phyloP scores from a whole-genome alignment of 371 early-diverging fungal species.

The Rhizomucor miehei region DNA sequence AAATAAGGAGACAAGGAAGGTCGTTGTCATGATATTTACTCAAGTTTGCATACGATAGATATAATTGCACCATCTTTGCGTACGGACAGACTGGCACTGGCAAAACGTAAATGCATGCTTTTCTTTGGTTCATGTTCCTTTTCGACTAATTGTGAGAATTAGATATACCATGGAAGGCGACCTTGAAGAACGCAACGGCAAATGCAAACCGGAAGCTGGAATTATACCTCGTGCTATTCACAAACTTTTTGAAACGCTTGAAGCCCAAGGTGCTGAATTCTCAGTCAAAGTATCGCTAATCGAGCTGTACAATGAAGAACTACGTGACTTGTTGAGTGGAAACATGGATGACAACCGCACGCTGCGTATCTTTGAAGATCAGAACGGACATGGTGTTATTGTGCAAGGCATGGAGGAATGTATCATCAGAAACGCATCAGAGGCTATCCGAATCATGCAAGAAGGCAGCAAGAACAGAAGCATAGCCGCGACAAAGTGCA shows the following conservation, averaged over 20 bases:
- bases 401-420: conserved; percentile 84
- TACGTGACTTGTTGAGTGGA: conserved; percentile 81
- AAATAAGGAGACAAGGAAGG: conserved; percentile 5
- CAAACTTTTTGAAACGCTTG: conserved; percentile 75
- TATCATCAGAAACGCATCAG: conserved; percentile 64
- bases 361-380: conserved; percentile 68
- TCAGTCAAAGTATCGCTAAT: conserved; percentile 84
- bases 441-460: conserved; percentile 76
- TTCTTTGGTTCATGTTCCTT: too few relatives aligned
- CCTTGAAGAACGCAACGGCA: conserved; percentile 45
- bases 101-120: conserved; percentile 70
- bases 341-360: conserved; percentile 39
- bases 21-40: background rate
- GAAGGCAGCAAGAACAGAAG: conserved; percentile 76
- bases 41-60: conserved; percentile 42
- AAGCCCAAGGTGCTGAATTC: conserved; percentile 57
- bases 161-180: conserved; percentile 86
- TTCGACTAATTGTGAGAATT: background rate
- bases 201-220: conserved; percentile 58
- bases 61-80: conserved; percentile 96
- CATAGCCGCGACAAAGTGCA: conserved; percentile 88
- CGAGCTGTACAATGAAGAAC: conserved; percentile 99
- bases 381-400: conserved; percentile 63
- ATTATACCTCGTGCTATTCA: conserved; percentile 89
- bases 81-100: conserved; percentile 96